Evolutionary conservation across 2,329 filamentous ascomycete species (phyloP), one percentile per base, ranked within the genome.

Genomic region (Clarireedia paspali): DNA sequence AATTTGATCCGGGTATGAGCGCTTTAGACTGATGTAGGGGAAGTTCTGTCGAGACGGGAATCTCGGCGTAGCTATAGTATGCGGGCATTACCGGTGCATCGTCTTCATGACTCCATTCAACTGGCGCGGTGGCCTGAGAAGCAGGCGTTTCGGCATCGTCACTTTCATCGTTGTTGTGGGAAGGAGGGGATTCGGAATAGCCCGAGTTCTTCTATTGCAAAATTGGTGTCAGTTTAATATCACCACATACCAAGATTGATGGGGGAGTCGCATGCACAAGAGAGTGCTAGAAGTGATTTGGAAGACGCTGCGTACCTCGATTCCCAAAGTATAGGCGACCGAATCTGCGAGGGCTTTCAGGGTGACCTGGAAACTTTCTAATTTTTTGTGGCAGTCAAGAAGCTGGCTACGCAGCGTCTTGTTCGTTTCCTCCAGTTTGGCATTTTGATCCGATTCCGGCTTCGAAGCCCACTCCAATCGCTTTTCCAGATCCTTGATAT

Each of bases 351-450:
- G 36, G 5, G 52, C 45, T 42, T 42, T 54, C 10, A 54, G 14
- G 12, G 52, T 54, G 34, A 54, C 52, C 10, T 54, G 52, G 15
- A 54, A 54, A 9, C 52, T 54, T 39, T 54, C 52, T 17, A 54
- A 7, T 17, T 54, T 54, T 39, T 54, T 54, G 6, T 54, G 52
- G 15, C 52, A 54, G 23, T 54, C 52, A n/a, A 54, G 52, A 12
- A 54, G 36, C 34, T 54, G 52, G 9, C 20, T 9, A 5, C 52
- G 52, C 17, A 54, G 15, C 6, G 38, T 42, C 5, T 34, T 30
- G 15, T 54, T 54, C 12, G 52, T 54, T 14, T 49, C 52, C 34
- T 54, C 52, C 34, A 54, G 9, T 24, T 54, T 49, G 6, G 52
- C 52, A 30, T 49, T 54, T 27, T 54, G 45, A 49, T 54, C 52